phyloP scores from a whole-genome alignment of 768 basidiomycete genomes.

The Phallus indusiatus region DNA sequence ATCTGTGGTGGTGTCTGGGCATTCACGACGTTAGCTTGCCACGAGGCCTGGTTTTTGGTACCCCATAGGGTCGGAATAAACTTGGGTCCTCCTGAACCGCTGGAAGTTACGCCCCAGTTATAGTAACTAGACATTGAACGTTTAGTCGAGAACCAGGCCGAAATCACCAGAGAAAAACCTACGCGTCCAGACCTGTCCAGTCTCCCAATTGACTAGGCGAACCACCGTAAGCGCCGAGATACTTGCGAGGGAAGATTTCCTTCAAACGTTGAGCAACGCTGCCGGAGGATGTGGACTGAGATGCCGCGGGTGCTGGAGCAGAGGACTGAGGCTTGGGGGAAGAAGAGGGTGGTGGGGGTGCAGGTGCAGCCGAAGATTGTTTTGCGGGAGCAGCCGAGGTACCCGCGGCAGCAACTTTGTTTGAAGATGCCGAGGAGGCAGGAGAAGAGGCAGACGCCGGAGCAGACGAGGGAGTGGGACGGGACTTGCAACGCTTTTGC shows the following conservation, averaged over 20 bases:
- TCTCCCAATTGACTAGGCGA: not conserved
- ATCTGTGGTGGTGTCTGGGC: conserved; percentile 39
- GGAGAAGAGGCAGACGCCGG: conserved; percentile 13
- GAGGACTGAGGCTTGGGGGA: conserved; percentile 8
- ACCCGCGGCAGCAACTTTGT: conserved; percentile 12
- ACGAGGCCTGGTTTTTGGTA: conserved; percentile 28
- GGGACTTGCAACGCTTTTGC: conserved; percentile 48
- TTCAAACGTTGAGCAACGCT: not conserved
- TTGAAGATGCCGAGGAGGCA: conserved; percentile 12
- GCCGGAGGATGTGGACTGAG: conserved; percentile 9
- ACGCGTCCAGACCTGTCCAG: not conserved
- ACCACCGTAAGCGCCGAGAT: conserved; percentile 52
- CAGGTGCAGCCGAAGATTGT: conserved; percentile 11
- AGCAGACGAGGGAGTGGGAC: conserved; percentile 25
- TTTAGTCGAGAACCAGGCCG: not conserved
- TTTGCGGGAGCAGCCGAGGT: conserved; percentile 12
- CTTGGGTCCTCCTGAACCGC: not conserved
- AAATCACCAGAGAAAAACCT: not conserved
- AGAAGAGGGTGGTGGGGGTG: not conserved
- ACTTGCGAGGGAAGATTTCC: conserved; percentile 17
- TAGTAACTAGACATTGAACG: conserved; percentile 35
- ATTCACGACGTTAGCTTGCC: conserved; percentile 39
- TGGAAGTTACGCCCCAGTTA: conserved; percentile 48
- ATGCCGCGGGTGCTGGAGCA: conserved; percentile 3
- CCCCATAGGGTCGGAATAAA: conserved; percentile 62